phyloP scores from a whole-genome alignment of 768 basidiomycete genomes.

The Pluteus cervinus region DNA sequence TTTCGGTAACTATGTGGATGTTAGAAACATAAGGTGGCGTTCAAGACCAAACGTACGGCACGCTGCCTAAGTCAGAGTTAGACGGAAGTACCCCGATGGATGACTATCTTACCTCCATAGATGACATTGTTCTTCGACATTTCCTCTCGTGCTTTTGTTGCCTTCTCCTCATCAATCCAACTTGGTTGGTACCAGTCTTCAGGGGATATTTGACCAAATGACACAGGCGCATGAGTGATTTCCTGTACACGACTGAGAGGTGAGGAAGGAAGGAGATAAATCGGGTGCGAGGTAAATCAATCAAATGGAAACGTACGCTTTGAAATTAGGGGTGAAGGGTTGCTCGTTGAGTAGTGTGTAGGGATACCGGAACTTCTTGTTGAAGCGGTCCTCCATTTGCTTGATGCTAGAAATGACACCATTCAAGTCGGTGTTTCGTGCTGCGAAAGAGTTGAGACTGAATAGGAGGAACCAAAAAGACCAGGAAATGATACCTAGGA shows the following conservation, averaged over 20 bases:
- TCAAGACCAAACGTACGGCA: slow-evolving; percentile 47
- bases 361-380: slow-evolving; percentile 78
- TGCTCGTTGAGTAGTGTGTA: slow-evolving; percentile 87
- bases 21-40: background rate
- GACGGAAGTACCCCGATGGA: slow-evolving; percentile 4
- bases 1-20: slow-evolving; percentile 62
- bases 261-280: slow-evolving; percentile 2
- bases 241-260: slow-evolving; percentile 40
- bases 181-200: slow-evolving; percentile 80
- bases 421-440: slow-evolving; percentile 54
- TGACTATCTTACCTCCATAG: slow-evolving; percentile 45
- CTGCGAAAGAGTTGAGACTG: slow-evolving; percentile 19
- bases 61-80: slow-evolving; percentile 46
- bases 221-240: slow-evolving; percentile 56
- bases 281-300: background rate
- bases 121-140: slow-evolving; percentile 69
- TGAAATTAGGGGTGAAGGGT: slow-evolving; percentile 67
- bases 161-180: slow-evolving; percentile 74
- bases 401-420: slow-evolving; percentile 62
- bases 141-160: slow-evolving; percentile 51
- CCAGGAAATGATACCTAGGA: slow-evolving; percentile 42
- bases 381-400: slow-evolving; percentile 86
- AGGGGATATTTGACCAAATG: slow-evolving; percentile 74
- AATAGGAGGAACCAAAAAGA: slow-evolving; percentile 1
- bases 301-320: slow-evolving; percentile 33